Percentiles rank a stretch among this genome's conserved stretches.
These are phyloP conservation scores for Rhodomyrtus psidioides DNA, from an alignment of 441 rosid species.

Conservation along the genomic window DNA sequence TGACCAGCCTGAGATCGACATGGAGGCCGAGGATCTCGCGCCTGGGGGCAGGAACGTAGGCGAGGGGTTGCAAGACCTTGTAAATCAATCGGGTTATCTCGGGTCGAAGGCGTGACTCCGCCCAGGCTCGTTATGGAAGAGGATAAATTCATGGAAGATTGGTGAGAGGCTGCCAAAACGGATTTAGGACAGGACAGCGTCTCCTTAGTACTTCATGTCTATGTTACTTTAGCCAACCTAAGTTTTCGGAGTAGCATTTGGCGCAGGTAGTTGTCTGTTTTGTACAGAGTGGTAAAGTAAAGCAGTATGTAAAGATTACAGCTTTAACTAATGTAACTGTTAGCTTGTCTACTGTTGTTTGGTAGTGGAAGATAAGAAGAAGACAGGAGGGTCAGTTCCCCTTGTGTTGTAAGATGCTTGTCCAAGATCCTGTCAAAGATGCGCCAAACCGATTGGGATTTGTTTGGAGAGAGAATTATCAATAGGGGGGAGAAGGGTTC, in stretches of 20 bases:
- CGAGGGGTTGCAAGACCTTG: conserved; percentile 41
- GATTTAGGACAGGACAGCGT: neutral
- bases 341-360: neutral
- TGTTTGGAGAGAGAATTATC: neutral
- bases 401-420: neutral
- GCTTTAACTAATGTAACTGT: neutral
- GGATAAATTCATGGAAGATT: neutral
- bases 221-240: neutral
- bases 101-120: conserved; percentile 28
- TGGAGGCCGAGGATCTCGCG: conserved; percentile 44
- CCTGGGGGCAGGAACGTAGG: conserved; percentile 31
- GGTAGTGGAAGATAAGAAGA: neutral
- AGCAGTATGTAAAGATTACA: neutral
- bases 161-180: neutral
- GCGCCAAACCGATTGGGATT: too few species aligned
- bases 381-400: neutral
- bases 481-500: too few species aligned
- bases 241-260: neutral
- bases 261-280: neutral
- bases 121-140: neutral
- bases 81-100: conserved; percentile 60
- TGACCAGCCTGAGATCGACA: conserved; percentile 28
- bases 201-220: neutral
- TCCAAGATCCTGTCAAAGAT: neutral
- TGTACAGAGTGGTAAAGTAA: neutral